These are phyloP conservation scores for Elsinoe perseae DNA, from an alignment of 2,329 filamentous ascomycete genomes.

Conservation along the genomic window DNA sequence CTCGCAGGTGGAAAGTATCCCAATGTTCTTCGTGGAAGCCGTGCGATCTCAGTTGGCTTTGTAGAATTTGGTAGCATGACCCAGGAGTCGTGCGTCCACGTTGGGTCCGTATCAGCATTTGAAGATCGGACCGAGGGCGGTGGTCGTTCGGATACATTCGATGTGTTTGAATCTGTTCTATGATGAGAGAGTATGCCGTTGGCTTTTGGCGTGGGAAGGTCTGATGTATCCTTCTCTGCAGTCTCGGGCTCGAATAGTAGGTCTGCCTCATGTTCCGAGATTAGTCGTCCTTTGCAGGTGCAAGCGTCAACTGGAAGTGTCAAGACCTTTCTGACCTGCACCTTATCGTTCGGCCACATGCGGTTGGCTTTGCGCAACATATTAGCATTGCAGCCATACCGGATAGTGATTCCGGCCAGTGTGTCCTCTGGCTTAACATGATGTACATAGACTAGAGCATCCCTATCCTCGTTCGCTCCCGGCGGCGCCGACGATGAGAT, in stretches of 20 bases:
- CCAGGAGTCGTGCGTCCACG: constrained; percentile 86
- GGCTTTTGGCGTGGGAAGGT: constrained; percentile 18
- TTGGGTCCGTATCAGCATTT: constrained; percentile 51
- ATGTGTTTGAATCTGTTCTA: constrained; percentile 30
- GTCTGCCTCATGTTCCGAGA: constrained; percentile 30
- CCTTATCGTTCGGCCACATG: constrained; percentile 87
- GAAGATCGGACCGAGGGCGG: constrained; percentile 30
- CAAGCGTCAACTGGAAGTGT: constrained; percentile 86
- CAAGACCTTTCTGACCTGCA: constrained; percentile 74
- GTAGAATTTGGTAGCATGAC: constrained; percentile 66
- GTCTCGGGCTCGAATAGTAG: constrained; percentile 3
- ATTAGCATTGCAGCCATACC: constrained; percentile 78
- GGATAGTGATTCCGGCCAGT: constrained; percentile 81
- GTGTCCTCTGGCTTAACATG: constrained; percentile 76
- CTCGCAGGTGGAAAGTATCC: constrained; percentile 88
- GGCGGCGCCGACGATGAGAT: constrained; percentile 41
- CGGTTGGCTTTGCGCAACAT: constrained; percentile 81
- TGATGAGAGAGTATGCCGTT: constrained; percentile 13
- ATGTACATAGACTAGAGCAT: constrained; percentile 85
- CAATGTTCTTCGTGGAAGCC: constrained; percentile 69
- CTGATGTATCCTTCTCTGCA: constrained; percentile 7
- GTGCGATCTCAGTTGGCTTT: constrained; percentile 73
- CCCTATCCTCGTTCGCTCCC: constrained; percentile 55
- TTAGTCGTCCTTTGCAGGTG: constrained; percentile 64
- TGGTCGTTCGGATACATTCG: constrained; percentile 28